A percentile compares a stretch with the other conserved stretches of the same genome.
These are phyloP conservation scores for Colletotrichum tanaceti DNA, from an alignment of 2,329 filamentous ascomycete species.

Conservation along the genomic window DNA sequence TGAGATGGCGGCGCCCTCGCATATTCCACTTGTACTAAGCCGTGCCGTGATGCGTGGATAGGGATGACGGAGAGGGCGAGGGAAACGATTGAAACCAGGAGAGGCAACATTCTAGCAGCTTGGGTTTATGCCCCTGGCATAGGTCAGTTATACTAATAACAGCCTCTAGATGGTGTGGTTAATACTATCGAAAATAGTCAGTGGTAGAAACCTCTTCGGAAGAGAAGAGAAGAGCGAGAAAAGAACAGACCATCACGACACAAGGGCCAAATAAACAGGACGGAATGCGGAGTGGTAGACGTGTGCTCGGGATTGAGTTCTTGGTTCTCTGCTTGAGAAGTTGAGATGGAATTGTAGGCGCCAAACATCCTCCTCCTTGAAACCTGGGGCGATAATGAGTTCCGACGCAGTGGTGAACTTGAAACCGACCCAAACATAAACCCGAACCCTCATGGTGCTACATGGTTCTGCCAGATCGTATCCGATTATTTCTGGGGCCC, in stretches of 20 bases:
- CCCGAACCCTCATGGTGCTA: too few species aligned
- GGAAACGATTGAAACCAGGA: not conserved
- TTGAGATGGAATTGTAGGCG: not conserved
- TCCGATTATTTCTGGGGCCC: not conserved
- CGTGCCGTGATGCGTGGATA: not conserved
- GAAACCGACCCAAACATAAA: not conserved
- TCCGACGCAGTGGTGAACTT: not conserved
- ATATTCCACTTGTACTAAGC: constrained; percentile 17
- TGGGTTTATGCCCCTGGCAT: not conserved
- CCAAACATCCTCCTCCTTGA: not conserved
- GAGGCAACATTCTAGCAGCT: constrained; percentile 1
- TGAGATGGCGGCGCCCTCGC: not conserved
- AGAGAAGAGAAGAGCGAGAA: too few species aligned
- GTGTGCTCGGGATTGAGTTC: not conserved
- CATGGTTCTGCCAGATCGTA: not conserved
- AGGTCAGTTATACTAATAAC: too few species aligned
- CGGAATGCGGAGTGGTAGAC: too few species aligned
- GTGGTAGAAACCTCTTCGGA: too few species aligned
- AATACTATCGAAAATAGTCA: not conserved
- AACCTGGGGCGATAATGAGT: not conserved
- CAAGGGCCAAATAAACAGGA: not conserved
- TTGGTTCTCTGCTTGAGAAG: too few species aligned
- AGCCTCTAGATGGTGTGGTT: not conserved
- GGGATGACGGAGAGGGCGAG: not conserved
- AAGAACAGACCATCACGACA: too few species aligned